Percentiles rank a stretch among this genome's conserved stretches.
Conservation (phyloP, 2,329 filamentous ascomycete species). For the Chaetomiaceae sp. region DNA sequence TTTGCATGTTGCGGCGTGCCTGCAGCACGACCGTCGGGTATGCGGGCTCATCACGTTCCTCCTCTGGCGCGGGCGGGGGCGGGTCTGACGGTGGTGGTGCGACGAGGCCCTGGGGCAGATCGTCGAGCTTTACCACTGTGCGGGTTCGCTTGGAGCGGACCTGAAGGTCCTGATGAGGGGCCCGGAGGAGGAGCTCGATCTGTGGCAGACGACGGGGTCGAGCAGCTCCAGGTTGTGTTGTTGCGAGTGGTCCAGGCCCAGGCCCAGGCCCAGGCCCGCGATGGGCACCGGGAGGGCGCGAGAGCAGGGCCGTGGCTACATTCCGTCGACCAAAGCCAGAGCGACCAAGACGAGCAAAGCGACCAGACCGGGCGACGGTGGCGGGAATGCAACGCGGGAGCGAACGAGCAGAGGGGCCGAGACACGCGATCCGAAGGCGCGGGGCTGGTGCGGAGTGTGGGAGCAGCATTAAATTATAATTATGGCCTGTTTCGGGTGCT, state of each 20-base stretch:
- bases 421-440: slow-evolving; percentile 23
- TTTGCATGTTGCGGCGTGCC: slow-evolving; percentile 81
- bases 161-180: too few relatives aligned
- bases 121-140: slow-evolving; percentile 49
- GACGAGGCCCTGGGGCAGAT: slow-evolving; percentile 50
- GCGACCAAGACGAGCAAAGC: too few relatives aligned
- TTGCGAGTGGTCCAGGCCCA: not conserved
- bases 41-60: slow-evolving; percentile 42
- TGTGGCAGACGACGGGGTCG: not conserved
- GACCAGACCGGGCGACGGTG: slow-evolving; percentile 20
- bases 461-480: slow-evolving; percentile 24
- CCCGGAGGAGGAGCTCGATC: slow-evolving; percentile 21
- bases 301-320: slow-evolving; percentile 18
- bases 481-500: slow-evolving; percentile 18
- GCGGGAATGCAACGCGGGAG: slow-evolving; percentile 15
- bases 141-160: slow-evolving; percentile 53
- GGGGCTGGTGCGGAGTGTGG: slow-evolving; percentile 20
- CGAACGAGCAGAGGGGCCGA: slow-evolving; percentile 15
- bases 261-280: slow-evolving; percentile 1
- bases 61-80: slow-evolving; percentile 33
- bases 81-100: slow-evolving; percentile 35
- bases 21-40: slow-evolving; percentile 91
- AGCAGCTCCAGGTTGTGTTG: too few relatives aligned
- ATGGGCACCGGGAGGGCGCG: not conserved
- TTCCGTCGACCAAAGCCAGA: too few relatives aligned